phyloP scores from a whole-genome alignment of 2,329 filamentous ascomycete genomes.

The Aspergillus persii region DNA sequence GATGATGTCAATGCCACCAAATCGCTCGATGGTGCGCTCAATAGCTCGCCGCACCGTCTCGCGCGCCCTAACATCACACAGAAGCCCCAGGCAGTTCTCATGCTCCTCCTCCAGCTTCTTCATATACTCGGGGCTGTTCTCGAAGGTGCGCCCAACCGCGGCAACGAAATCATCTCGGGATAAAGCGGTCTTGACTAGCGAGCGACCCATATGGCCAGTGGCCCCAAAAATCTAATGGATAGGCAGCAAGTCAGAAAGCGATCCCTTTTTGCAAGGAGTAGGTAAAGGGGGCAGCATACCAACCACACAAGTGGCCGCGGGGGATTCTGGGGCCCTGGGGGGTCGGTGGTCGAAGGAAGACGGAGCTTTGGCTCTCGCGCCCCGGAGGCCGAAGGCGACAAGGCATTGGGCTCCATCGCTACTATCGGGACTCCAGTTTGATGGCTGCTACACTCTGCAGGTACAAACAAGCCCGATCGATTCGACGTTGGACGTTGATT shows the following conservation, averaged over 20 bases:
- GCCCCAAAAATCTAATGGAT: constrained; percentile 75
- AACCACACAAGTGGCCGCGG: constrained; percentile 83
- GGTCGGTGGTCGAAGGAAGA: constrained; percentile 82
- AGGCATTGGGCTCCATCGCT: constrained; percentile 18
- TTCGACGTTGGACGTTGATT: constrained; percentile 1
- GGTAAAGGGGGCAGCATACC: constrained; percentile 51
- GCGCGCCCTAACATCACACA: constrained; percentile 85
- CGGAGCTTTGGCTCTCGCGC: constrained; percentile 49
- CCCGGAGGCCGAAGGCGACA: constrained; percentile 22
- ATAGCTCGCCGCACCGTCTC: constrained; percentile 74
- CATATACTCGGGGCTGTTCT: constrained; percentile 73
- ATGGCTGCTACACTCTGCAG: not conserved
- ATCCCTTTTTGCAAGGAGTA: not conserved
- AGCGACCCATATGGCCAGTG: constrained; percentile 95
- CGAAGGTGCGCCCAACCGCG: constrained; percentile 78
- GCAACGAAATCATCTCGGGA: constrained; percentile 78
- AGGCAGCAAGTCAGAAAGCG: constrained; percentile 6
- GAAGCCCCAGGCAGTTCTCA: constrained; percentile 64
- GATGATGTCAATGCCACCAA: constrained; percentile 81
- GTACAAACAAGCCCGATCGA: not conserved
- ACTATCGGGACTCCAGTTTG: constrained; percentile 27
- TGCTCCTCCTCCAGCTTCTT: constrained; percentile 63
- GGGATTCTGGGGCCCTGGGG: constrained; percentile 68
- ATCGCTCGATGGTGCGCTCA: constrained; percentile 67
- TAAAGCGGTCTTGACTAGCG: constrained; percentile 78